Percentiles rank a stretch among this genome's conserved stretches.
These are phyloP conservation scores for Alternaria sp. DNA, from an alignment of 2,329 filamentous ascomycete species.

Conservation along the genomic window DNA sequence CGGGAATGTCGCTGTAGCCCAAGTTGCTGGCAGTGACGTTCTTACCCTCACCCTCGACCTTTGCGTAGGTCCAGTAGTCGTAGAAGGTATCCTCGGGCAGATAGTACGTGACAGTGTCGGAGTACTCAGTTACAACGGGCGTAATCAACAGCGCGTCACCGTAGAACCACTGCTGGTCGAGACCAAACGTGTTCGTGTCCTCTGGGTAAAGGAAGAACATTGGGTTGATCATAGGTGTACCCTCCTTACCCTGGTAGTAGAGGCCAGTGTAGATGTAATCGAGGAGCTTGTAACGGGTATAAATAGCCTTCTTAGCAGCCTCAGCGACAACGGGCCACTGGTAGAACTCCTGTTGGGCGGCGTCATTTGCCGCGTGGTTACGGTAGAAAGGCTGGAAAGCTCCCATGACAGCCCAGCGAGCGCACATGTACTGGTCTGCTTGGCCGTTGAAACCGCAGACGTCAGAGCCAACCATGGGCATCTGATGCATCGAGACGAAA, in stretches of 20 bases:
- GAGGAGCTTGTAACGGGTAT: conserved; percentile 76
- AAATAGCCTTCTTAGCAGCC: conserved; percentile 73
- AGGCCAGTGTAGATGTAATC: conserved; percentile 82
- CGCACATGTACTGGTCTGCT: conserved; percentile 73
- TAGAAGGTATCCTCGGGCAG: conserved; percentile 67
- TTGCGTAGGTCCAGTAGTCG: conserved; percentile 64
- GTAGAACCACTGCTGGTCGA: conserved; percentile 67
- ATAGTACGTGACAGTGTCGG: conserved; percentile 63
- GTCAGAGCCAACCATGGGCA: conserved; percentile 64
- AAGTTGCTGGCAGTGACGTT: conserved; percentile 57
- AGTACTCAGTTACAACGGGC: conserved; percentile 62
- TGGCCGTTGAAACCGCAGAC: conserved; percentile 78
- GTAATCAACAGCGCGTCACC: conserved; percentile 65
- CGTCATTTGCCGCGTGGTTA: conserved; percentile 68
- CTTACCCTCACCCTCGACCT: conserved; percentile 57
- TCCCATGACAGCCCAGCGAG: conserved; percentile 77
- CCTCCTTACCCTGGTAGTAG: conserved; percentile 65
- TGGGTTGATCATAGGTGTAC: conserved; percentile 72
- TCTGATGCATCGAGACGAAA: conserved; percentile 58
- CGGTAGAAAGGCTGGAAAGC: conserved; percentile 80
- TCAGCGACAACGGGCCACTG: conserved; percentile 69
- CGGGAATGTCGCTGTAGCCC: conserved; percentile 65
- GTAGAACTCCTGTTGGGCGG: conserved; percentile 75
- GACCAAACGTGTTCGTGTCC: conserved; percentile 61
- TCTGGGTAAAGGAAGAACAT: conserved; percentile 75